phyloP scores from a whole-genome alignment of 148 eudicot species.

The Vaccinium corymbosum region DNA sequence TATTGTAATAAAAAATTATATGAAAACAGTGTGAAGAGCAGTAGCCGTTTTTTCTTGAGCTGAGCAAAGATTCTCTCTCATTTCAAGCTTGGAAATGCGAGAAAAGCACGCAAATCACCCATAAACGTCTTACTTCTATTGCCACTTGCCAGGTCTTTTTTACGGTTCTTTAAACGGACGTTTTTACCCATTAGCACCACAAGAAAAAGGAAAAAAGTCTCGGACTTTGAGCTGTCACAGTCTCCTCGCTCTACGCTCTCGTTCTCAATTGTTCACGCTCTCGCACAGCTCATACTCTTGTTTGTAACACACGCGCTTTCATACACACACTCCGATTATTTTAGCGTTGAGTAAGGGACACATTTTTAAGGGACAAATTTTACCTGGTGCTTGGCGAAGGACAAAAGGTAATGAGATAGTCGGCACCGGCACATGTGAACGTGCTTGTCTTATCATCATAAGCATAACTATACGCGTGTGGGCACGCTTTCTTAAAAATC shows the following conservation, averaged over 20 bases:
- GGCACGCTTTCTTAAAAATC: constrained; percentile 69
- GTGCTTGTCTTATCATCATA: constrained; percentile 77
- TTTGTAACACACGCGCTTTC: no score
- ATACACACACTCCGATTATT: no score
- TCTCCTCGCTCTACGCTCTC: no score
- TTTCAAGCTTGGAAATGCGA: neutral
- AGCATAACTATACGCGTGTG: constrained; percentile 82
- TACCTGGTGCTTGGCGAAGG: constrained; percentile 69
- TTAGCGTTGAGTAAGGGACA: neutral
- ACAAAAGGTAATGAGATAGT: constrained; percentile 69
- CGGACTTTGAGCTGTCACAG: no score
- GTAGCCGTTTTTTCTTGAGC: neutral
- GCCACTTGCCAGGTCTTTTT: neutral
- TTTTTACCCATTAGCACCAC: neutral
- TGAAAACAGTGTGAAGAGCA: neutral
- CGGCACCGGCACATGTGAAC: constrained; percentile 64
- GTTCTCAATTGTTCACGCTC: no score
- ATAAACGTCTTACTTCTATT: neutral
- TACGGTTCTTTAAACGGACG: neutral
- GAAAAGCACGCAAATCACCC: constrained; percentile 1
- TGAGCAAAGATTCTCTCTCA: neutral
- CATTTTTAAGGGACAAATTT: neutral
- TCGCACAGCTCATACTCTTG: no score
- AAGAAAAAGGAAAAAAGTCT: neutral
- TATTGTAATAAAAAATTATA: no score